Base-by-base conservation (phyloP, 1,139 yeast genomes). In the Nakaseomyces uthaithaninus region DNA sequence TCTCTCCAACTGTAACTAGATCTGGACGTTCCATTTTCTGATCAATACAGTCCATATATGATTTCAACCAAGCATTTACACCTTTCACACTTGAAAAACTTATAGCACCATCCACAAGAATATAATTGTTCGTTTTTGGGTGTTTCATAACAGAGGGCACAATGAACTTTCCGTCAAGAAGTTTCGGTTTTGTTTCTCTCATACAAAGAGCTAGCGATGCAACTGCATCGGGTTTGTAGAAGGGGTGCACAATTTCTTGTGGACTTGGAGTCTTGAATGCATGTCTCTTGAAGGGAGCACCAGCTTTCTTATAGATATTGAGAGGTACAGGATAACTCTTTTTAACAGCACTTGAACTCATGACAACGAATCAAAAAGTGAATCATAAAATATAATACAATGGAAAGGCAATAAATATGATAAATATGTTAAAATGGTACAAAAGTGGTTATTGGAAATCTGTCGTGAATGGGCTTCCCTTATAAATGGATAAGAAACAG, bases 141-240 rank as follows among this genome's bases (percentile, higher is more conserved):
- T 45, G 45, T 19, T 33, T 42, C 8, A 45, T 34, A 14, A 51
- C 24, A 3, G 47, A 46, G 3, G 55, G 54, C 18, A 54, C 39
- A 12, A 46, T 42, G 6, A 43, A 39, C 25, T 41, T 38, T 2
- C 53, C 53, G 30, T 45, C 47, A 12, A 49, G 39, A 18, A 54
- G 36, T 7, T 44, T 23, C 3, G 54, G 50, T 12, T 44, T 40
- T 9, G 27, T 31, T 31, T 51, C 53, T 10, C 42, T 42, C 16
- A 46, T 44, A 40, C 55, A 53, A 15, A 51, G 34, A 9, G 39
- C 28, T 20, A 54, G 47, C 27, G 49, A 50, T 30, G 54, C 59
- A 9, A 46, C 37, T 6, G 37, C 18, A 24, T 46, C 45, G 12
- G 55, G 53, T 12, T 39, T 41, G 36, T 54, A 55, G 37, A 53